These are phyloP conservation scores for Cladosporium sp. DNA, from an alignment of 2,329 filamentous ascomycete species.

Conservation along the genomic window DNA sequence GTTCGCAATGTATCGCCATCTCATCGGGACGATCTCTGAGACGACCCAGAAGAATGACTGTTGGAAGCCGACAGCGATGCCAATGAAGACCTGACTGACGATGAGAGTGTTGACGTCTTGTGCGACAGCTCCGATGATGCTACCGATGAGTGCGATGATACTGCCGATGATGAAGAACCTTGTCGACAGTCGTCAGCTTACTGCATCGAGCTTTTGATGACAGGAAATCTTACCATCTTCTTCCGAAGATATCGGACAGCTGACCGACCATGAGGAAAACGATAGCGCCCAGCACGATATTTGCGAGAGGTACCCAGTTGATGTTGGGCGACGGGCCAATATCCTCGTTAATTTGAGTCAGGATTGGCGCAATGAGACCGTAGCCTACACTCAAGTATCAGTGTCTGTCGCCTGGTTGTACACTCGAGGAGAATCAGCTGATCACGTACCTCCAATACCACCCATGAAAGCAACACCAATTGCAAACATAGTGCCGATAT, in stretches of 20 bases:
- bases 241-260: constrained; percentile 43
- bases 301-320: constrained; percentile 42
- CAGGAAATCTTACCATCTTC: constrained; percentile 28
- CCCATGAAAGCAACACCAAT: constrained; percentile 33
- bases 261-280: constrained; percentile 43
- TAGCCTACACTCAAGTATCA: constrained; percentile 25
- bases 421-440: neutral
- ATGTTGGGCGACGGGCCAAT: constrained; percentile 43
- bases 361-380: constrained; percentile 30
- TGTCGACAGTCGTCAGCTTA: neutral
- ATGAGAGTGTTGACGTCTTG: constrained; percentile 33
- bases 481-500: constrained; percentile 31
- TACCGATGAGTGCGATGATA: constrained; percentile 39
- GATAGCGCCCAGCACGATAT: constrained; percentile 40
- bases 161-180: constrained; percentile 41
- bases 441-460: constrained; percentile 30
- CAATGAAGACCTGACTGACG: constrained; percentile 39
- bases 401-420: too few relatives aligned
- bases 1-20: constrained; percentile 32
- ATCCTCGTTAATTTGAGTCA: constrained; percentile 39
- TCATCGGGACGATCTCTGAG: constrained; percentile 43
- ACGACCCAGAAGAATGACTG: constrained; percentile 44
- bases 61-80: constrained; percentile 43
- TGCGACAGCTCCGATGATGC: constrained; percentile 39
- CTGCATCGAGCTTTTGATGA: neutral